Conservation (phyloP, 768 basidiomycete species). For the Amanita phalloides region DNA sequence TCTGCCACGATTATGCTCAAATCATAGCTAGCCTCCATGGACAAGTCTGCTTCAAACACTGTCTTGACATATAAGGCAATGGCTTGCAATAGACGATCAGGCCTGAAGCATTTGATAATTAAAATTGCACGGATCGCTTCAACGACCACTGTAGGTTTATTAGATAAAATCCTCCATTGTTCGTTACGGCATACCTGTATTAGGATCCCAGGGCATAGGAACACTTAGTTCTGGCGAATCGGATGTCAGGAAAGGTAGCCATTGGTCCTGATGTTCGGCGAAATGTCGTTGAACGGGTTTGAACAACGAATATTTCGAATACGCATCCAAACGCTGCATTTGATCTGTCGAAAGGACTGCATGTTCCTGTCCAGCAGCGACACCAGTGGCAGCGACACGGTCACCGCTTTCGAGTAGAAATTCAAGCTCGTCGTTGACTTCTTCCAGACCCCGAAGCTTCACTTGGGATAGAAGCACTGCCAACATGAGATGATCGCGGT, state of each 20-base stretch:
- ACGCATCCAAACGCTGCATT: slow-evolving; percentile 53
- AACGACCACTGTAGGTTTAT: slow-evolving; percentile 40
- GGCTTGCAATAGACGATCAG: slow-evolving; percentile 83
- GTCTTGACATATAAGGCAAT: slow-evolving; percentile 62
- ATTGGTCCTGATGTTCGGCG: slow-evolving; percentile 47
- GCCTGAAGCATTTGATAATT: slow-evolving; percentile 84
- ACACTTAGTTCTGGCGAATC: slow-evolving; percentile 54
- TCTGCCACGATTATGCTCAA: slow-evolving; percentile 67
- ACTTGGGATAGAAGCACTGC: slow-evolving; percentile 87
- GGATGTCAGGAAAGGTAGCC: slow-evolving; percentile 65
- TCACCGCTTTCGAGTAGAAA: slow-evolving; percentile 88
- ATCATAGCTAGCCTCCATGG: slow-evolving; percentile 62
- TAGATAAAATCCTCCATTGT: slow-evolving; percentile 7
- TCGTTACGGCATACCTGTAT: slow-evolving; percentile 49
- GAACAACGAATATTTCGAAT: slow-evolving; percentile 67
- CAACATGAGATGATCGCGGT: slow-evolving; percentile 85
- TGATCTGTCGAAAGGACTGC: slow-evolving; percentile 59
- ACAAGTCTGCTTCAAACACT: slow-evolving; percentile 77
- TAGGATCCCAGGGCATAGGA: slow-evolving; percentile 72
- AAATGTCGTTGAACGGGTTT: slow-evolving; percentile 63
- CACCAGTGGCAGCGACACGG: slow-evolving; percentile 28
- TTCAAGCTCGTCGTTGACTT: slow-evolving; percentile 78
- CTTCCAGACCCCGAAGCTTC: slow-evolving; percentile 70
- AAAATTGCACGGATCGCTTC: slow-evolving; percentile 69
- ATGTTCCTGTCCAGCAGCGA: slow-evolving; percentile 23